Percentiles rank a stretch among this genome's conserved stretches.
phyloP scores from a whole-genome alignment of 2,329 filamentous ascomycete genomes.

The Aotearoamyces nothofagi region DNA sequence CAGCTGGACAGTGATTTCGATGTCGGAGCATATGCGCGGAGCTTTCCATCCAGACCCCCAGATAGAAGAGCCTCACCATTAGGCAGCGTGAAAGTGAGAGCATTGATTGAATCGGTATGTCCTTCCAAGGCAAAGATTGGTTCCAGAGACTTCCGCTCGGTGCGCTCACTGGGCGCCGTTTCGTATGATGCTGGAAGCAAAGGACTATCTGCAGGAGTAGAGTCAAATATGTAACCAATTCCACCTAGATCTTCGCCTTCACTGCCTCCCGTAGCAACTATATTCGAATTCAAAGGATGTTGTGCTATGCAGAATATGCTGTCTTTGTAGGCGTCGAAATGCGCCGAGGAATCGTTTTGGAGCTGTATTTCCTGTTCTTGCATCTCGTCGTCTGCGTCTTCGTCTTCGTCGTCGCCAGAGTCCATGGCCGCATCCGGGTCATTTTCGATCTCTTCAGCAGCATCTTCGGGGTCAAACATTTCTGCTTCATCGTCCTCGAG shows the following conservation, averaged over 20 bases:
- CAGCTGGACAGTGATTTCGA: conserved; percentile 35
- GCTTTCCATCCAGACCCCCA: conserved; percentile 71
- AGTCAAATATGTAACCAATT: conserved; percentile 75
- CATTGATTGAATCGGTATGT: conserved; percentile 83
- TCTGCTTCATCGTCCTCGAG: conserved; percentile 47
- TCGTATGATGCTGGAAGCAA: conserved; percentile 66
- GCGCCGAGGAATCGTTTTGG: conserved; percentile 83
- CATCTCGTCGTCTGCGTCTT: conserved; percentile 36
- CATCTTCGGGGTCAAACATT: conserved; percentile 64
- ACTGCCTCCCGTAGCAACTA: conserved; percentile 75
- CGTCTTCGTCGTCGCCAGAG: conserved; percentile 49
- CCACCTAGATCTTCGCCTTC: conserved; percentile 48
- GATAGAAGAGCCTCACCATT: conserved; percentile 74
- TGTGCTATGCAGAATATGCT: conserved; percentile 91
- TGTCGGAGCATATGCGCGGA: conserved; percentile 52
- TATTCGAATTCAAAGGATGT: conserved; percentile 62
- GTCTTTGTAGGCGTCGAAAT: conserved; percentile 83
- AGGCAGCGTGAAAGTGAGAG: conserved; percentile 70
- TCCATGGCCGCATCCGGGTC: conserved; percentile 72
- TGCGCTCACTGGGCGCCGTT: conserved; percentile 42
- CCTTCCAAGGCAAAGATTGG: conserved; percentile 67
- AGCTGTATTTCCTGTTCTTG: conserved; percentile 55
- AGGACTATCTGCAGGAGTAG: conserved; percentile 45
- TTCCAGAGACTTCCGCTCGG: conserved; percentile 43
- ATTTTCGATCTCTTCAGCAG: conserved; percentile 55